Evolutionary conservation across 768 basidiomycete species (phyloP), one percentile per base, ranked within the genome.

Genomic region (Pisolithus albus): DNA sequence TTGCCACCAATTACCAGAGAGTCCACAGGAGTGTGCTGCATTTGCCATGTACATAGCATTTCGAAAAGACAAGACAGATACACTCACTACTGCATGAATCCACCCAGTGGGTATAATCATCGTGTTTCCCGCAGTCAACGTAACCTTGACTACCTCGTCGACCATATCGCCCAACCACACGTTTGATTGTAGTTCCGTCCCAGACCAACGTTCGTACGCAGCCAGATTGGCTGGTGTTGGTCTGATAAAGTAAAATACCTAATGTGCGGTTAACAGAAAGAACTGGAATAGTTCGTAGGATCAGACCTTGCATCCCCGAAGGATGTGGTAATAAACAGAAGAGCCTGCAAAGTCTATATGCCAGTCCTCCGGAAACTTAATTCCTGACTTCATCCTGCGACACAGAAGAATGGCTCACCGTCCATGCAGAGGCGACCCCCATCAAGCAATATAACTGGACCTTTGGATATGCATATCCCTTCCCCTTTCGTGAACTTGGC

Each of bases 341-440:
- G 90, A 93, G 1, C 93, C 96, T 19, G 95, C 95, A 64, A 99
- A 97, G 70, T 99, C 96, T 53, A 98, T 75, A 62, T 99, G 95
- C 96, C 94, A 97, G 63, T 97, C 95, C 92, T 94, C 61, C 45
- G 28, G 6, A 37, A 16, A 46, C 40, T 53, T 34, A 51, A 42
- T 11, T 46, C 41, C 13, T 2, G 50, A 41, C 16, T 4, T 5
- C 2, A 4, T 11, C 11, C 11, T 48, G 28, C 49, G 7, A 40
- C 50, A 5, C 52, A 36, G 40, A 47, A 19, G 2, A 2, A 53
- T 50, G n/a, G 72, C 84, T 63, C 58, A 92, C 94, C 55, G 95
- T 99, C 92, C 94, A 97, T 28, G 92, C 90, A 21, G 83, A 80
- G 7, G 82, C 84, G 19, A 95, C 92, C 32, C 92, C 90, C 96